Conservation (phyloP, 257 asterid species). For the Mentha longifolia region DNA sequence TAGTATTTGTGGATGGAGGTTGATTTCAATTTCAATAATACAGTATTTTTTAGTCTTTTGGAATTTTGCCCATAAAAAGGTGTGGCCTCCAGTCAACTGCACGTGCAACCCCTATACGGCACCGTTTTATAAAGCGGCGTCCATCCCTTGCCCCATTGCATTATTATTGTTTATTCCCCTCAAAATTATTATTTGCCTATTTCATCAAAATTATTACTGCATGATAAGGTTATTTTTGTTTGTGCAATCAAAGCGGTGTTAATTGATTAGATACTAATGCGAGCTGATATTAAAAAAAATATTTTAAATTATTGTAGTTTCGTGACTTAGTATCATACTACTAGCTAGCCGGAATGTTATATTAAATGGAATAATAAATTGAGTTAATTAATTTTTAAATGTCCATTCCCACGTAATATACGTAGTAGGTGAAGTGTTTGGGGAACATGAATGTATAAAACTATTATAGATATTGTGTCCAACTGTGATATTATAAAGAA, state of each 20-base stretch:
- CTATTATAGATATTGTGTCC: no score
- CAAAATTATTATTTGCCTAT: no score
- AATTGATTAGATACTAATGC: not conserved
- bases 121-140: constrained; percentile 18
- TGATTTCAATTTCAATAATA: not conserved
- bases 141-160: constrained; percentile 2
- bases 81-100: constrained; percentile 35
- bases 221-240: not conserved
- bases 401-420: not conserved
- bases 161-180: not conserved
- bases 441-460: not conserved
- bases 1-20: constrained; percentile 20
- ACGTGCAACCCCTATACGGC: constrained; percentile 39
- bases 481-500: not conserved
- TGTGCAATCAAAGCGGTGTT: not conserved
- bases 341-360: no score
- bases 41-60: no score
- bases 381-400: not conserved
- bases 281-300: not conserved
- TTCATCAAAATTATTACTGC: not conserved
- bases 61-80: constrained; percentile 21
- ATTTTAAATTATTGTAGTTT: not conserved
- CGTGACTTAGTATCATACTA: not conserved
- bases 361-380: no score
- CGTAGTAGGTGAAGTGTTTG: not conserved